Base-by-base conservation (phyloP, 768 basidiomycete genomes). In the Galerina sulciceps region DNA sequence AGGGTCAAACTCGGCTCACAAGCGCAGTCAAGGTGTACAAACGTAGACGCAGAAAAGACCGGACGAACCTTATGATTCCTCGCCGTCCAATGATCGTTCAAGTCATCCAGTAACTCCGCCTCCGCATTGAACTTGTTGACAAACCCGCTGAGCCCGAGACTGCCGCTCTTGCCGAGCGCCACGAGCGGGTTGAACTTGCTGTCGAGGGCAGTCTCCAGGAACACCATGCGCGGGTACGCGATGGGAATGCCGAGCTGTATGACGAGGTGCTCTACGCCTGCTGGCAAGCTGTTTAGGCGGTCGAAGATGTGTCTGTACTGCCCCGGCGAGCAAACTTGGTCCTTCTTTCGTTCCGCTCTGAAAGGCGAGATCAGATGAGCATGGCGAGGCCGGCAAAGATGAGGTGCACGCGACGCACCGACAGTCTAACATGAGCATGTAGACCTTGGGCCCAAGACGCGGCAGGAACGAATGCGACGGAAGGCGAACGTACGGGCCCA, bases 11-110 rank as follows among this genome's bases (percentile, higher is more conserved):
- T 31, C 26, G 26, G 26, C 8, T 4, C 14, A 9, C 45, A 59
- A 14, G 53, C 55, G 17, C 44, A 34, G 34, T 42, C 36, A 40
- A 17, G 2, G 54, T n/a, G n/a, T n/a, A n/a, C n/a, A n/a, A n/a
- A n/a, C n/a, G n/a, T n/a, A n/a, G n/a, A n/a, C n/a, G n/a, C 14
- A 35, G 40, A 34, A 17, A 20, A 47, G 15, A 34, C 42, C n/a
- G 43, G 20, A 45, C 67, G 22, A 61, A 89, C 91, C 79, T 93
- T 93, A 70, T 94, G 92, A 4, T 70, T 68, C 55, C 86, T 86
- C 31, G 92, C 85, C 4, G 94, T 96, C 94, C 94, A 96, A 66
- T 96, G 94, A 68, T 96, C 94, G 63, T 94, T 94, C 73, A 96
- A 77, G 75, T 99, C 96, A 73, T 99, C 96, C 55, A 98, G 81